phyloP scores from a whole-genome alignment of 164 flowering plant genomes.

The Hamamelis virginiana region DNA sequence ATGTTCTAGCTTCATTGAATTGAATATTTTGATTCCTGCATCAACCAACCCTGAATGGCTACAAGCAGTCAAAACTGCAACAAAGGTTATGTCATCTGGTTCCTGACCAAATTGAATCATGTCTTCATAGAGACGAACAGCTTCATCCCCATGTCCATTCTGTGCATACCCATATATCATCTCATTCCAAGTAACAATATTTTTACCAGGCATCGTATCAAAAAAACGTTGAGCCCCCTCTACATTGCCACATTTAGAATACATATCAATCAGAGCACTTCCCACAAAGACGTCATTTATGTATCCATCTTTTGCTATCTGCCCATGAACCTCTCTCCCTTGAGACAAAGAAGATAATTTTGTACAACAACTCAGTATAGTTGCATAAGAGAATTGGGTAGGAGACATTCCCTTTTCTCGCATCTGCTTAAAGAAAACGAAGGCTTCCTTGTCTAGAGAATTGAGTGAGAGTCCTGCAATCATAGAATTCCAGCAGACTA shows the following conservation, averaged over 20 bases:
- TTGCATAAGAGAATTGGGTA: conserved; percentile 63
- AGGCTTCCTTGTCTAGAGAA: conserved; percentile 58
- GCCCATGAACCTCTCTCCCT: conserved; percentile 63
- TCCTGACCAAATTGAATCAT: conserved; percentile 54
- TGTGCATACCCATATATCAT: conserved; percentile 92
- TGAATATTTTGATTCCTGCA: conserved; percentile 53
- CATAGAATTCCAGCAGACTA: conserved; percentile 82
- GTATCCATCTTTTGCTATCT: conserved; percentile 50
- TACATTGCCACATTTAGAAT: conserved; percentile 71
- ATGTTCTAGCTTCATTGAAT: conserved; percentile 57
- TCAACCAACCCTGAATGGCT: conserved; percentile 84
- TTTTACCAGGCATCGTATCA: conserved; percentile 51
- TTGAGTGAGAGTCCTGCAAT: conserved; percentile 60
- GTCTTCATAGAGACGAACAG: conserved; percentile 51
- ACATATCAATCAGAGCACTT: conserved; percentile 65
- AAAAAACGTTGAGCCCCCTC: conserved; percentile 51
- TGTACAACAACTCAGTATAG: conserved; percentile 57
- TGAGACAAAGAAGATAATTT: conserved; percentile 44
- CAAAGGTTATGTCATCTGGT: conserved; percentile 70
- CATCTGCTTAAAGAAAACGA: conserved; percentile 59
- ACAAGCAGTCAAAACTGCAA: conserved; percentile 75
- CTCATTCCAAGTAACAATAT: conserved; percentile 77
- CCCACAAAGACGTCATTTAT: conserved; percentile 63
- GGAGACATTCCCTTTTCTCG: conserved; percentile 45
- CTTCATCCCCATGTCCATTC: conserved; percentile 64